A percentile compares a stretch with the other conserved stretches of the same genome.
Conservation (phyloP, 129 eudicot genomes). For the Pulicaria dysenterica region DNA sequence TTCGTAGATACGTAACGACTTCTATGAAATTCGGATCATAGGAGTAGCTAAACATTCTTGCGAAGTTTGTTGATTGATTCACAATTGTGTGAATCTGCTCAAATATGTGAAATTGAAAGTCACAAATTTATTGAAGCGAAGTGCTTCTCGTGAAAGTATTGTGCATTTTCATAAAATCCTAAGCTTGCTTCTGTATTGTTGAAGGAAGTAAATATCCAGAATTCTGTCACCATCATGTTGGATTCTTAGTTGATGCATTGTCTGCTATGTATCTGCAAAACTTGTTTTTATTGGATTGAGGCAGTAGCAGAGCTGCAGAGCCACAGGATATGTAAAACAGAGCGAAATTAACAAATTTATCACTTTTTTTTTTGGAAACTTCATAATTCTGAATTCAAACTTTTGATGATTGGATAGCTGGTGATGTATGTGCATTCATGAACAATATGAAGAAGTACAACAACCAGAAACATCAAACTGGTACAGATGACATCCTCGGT, state of each 20-base stretch:
- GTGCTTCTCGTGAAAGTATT: neutral
- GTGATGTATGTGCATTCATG: slow-evolving; percentile 26
- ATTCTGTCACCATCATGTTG: neutral
- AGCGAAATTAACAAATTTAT: neutral
- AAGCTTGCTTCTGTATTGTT: slow-evolving; percentile 2
- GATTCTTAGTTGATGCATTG: neutral
- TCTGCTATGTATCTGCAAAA: neutral
- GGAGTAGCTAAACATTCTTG: no score
- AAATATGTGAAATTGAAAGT: no score
- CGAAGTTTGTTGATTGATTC: no score
- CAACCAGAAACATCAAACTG: slow-evolving; percentile 42
- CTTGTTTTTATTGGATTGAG: neutral
- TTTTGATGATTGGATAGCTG: slow-evolving; percentile 23
- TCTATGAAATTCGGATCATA: no score
- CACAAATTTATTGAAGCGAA: neutral
- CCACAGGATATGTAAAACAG: neutral
- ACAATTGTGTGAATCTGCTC: no score
- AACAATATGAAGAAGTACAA: slow-evolving; percentile 41
- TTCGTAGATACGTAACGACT: no score
- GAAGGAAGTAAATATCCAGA: neutral
- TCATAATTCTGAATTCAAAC: neutral
- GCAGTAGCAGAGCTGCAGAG: no score
- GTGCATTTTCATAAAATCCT: neutral
- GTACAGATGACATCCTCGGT: slow-evolving; percentile 42
- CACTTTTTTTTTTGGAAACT: neutral